Base-by-base conservation (phyloP, 305 asterid genomes). In the Fraxinus albicans region DNA sequence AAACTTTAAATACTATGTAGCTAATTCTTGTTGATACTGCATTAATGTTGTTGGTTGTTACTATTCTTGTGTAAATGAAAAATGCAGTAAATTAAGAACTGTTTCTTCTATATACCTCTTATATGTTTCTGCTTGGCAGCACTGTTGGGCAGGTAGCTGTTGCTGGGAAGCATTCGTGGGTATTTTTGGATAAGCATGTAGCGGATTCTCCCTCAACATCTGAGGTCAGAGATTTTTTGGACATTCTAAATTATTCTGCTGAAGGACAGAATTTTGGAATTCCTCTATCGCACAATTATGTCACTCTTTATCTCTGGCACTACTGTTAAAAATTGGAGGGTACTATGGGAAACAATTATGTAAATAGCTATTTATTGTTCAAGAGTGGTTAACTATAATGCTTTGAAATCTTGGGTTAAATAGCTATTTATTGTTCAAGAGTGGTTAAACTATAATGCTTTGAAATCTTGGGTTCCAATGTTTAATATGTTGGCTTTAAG, bases 151-250 rank as follows among this genome's bases (percentile, higher is more conserved):
- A 92, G 81, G 96, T 93, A 70, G 99, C 98, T 81, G 90, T 94
- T 88, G 89, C 97, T 63, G 99, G 98, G 88, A 93, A 93, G 91
- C 96, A 95, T 89, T 87, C 90, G 78, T 96, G 99, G 99, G 83
- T 93, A 87, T 90, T 83, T 84, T 89, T 89, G 31, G 98, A 93
- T 85, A 88, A 89, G 85, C 84, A 79, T 84, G 84, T 79, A 78
- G 42, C 86, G 81, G 89, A 91, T 85, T 85, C 90, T 67, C 83
- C 87, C 85, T 82, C 87, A 85, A 83, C 89, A 31, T 87, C 90
- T 44, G 95, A 94, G 95, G 99, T 94, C 81, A 83, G 83, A 63
- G 80, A 40, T 73, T 85, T 21, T 73, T 42, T 29, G 38, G 25
- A 25, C 44, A 77, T 44, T 27, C 78, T 34, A 81, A 50, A 44